Evolutionary conservation across 169 alveolate species (phyloP).

Genomic region (Theileria sp.): DNA sequence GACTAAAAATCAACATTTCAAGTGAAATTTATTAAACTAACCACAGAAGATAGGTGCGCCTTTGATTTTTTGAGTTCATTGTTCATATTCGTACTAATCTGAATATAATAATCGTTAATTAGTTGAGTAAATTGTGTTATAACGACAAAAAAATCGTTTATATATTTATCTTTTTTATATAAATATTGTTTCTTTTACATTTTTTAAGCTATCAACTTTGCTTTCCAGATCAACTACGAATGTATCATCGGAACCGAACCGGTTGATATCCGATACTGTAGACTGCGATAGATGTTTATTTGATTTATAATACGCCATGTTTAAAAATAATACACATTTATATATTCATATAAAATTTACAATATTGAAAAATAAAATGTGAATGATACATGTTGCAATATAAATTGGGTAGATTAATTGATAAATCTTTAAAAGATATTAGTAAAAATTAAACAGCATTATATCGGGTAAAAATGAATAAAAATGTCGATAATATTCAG

Average conservation of each 20-base stretch:
- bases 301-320: conserved; percentile 23
- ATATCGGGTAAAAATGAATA: neutral
- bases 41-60: conserved; percentile 34
- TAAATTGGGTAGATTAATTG: neutral
- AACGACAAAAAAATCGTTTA: neutral
- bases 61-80: conserved; percentile 53
- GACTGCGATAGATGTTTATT: conserved; percentile 34
- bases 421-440: neutral
- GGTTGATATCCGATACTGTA: neutral
- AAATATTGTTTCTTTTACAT: conserved; percentile 12
- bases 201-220: conserved; percentile 52
- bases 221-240: conserved; percentile 59
- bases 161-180: neutral
- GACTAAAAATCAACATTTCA: conserved; percentile 3
- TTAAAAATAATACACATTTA: conserved; percentile 11
- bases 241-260: conserved; percentile 35
- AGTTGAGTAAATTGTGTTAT: neutral
- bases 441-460: neutral
- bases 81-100: conserved; percentile 63
- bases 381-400: neutral
- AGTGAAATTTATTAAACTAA: conserved; percentile 1
- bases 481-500: conserved; percentile 5
- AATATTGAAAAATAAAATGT: neutral
- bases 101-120: neutral
- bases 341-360: neutral